These are phyloP conservation scores for Krasilnikovozyma curviuscula DNA, from an alignment of 768 basidiomycete genomes.

Conservation along the genomic window DNA sequence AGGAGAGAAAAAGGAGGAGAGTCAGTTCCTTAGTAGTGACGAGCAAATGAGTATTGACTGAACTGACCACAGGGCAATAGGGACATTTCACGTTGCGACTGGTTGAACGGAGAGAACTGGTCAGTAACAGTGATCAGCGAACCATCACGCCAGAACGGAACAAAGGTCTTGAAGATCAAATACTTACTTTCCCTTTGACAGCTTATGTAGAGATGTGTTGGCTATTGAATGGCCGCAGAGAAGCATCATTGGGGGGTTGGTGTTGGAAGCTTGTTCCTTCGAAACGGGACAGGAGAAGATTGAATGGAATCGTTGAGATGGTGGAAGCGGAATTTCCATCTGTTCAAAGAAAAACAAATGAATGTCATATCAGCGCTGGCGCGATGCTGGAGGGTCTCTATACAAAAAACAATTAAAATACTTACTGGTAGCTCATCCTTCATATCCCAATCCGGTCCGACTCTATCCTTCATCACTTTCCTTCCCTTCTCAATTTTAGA, in stretches of 20 bases:
- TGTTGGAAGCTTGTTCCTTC: constrained; percentile 69
- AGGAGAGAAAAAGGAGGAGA: too few relatives aligned
- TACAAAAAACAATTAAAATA: constrained; percentile 4
- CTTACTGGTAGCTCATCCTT: constrained; percentile 70
- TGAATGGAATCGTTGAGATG: constrained; percentile 82
- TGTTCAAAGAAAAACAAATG: constrained; percentile 24
- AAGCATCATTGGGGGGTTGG: constrained; percentile 97
- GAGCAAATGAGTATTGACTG: too few relatives aligned
- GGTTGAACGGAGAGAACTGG: too few relatives aligned
- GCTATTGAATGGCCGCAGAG: constrained; percentile 86
- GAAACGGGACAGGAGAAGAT: constrained; percentile 95
- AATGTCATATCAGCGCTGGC: not conserved
- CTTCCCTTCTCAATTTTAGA: constrained; percentile 85
- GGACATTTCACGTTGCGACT: too few relatives aligned
- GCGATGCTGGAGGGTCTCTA: not conserved
- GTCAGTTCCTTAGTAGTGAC: too few relatives aligned
- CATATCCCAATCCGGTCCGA: constrained; percentile 71
- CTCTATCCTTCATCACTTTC: constrained; percentile 76
- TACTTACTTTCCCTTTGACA: constrained; percentile 77
- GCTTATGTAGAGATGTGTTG: constrained; percentile 70
- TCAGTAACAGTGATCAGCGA: too few relatives aligned
- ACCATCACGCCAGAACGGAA: too few relatives aligned
- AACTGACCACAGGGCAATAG: too few relatives aligned
- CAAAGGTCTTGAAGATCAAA: too few relatives aligned
- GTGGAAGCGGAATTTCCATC: constrained; percentile 82